Base-by-base conservation (phyloP, 2,329 filamentous ascomycete species). In the Zasmidium citrigriseum region DNA sequence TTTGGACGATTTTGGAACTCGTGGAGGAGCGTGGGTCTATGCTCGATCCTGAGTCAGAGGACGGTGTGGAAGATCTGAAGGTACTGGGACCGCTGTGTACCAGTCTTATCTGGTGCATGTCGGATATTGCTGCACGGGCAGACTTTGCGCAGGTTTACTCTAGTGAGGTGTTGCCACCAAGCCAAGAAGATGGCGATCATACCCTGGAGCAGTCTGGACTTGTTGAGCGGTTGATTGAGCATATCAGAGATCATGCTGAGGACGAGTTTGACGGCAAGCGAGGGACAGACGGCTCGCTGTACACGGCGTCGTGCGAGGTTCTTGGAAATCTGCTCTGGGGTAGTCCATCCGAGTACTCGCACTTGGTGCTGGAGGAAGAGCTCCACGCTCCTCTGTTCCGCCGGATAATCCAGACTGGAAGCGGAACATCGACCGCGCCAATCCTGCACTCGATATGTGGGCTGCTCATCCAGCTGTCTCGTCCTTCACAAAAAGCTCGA, bases 241-340 rank as follows among this genome's bases (percentile, higher is more conserved):
- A n/a, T 16, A 41, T 41, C 16, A 11, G 34, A 41, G 34, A 41
- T n/a, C 34, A 41, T n/a, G 7, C 34, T 9, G 34, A 41, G 5
- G 34, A 41, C 34, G 16, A 9, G 16, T 41, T 41, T n/a, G 7
- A 41, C 34, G 7, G 12, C 14, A 41, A 41, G 18, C 34, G 34
- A 41, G 34, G 34, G 4, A 41, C 14, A 4, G 34, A 41, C 16
- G 34, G 34, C 14, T 41, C 34, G 16, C 34, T 61, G 25, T 59
- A 63, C 24, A 64, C 55, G 10, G 69, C 68, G 4, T 65, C 65
- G 22, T 72, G 67, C 41, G 70, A 72, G 51, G 53, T 70, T 5
- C 24, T 70, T 9, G 70, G 69, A 11, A 72, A 72, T 29, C 27
- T 68, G n/a, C 55, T 70, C n/a, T 66, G 65, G 60, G 47, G 57